Conservation (phyloP, 108 stramenopile genomes). For the Pseudonitzschia delicatissima region DNA sequence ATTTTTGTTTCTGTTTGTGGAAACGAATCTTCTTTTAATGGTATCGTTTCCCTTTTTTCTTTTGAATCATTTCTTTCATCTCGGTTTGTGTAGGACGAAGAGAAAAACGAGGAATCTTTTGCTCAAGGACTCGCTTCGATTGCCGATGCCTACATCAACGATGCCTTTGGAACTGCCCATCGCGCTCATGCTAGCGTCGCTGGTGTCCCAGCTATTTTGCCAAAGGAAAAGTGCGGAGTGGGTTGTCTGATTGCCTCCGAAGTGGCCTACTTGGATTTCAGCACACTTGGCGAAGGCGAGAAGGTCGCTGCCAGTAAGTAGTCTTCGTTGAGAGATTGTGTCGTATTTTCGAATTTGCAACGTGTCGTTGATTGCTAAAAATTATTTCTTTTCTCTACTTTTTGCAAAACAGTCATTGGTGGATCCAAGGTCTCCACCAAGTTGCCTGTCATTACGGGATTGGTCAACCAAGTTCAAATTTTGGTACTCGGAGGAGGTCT, state of each 20-base stretch:
- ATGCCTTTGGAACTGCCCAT: constrained; percentile 99
- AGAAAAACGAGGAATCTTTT: constrained; percentile 72
- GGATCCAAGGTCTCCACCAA: constrained; percentile 99
- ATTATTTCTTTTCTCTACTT: not conserved
- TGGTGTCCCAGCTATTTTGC: constrained; percentile 55
- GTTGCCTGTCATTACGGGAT: constrained; percentile 87
- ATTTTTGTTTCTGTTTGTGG: not conserved
- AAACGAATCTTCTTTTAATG: not conserved
- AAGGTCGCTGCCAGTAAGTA: constrained; percentile 37
- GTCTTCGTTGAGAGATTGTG: not conserved
- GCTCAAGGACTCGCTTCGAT: constrained; percentile 49
- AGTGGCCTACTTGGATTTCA: constrained; percentile 45
- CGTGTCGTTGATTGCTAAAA: constrained; percentile 9
- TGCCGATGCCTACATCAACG: constrained; percentile 89
- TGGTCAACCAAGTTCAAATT: constrained; percentile 87
- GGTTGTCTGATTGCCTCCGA: constrained; percentile 48
- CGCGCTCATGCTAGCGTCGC: constrained; percentile 77
- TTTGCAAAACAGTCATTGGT: constrained; percentile 84
- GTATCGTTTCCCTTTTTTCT: too few relatives aligned
- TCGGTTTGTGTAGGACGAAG: constrained; percentile 45
- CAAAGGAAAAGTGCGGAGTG: constrained; percentile 41
- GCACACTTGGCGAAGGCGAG: constrained; percentile 17
- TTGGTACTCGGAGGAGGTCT: constrained; percentile 95
- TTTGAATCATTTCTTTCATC: too few relatives aligned
- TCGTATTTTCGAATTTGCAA: constrained; percentile 24